These are phyloP conservation scores for Excoecaria agallocha DNA, from an alignment of 345 rosid genomes.

Conservation along the genomic window DNA sequence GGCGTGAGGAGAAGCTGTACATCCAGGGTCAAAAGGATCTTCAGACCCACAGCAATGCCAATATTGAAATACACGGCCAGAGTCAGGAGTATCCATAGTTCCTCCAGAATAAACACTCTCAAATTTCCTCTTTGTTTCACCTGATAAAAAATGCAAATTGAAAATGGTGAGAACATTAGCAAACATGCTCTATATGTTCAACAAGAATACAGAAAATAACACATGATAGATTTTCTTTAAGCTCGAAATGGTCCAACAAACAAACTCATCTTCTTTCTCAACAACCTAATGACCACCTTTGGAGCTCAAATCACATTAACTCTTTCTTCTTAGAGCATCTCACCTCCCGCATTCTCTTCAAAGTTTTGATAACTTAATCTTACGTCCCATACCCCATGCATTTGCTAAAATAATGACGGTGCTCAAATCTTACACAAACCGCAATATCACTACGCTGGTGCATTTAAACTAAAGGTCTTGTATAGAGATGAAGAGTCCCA, in stretches of 20 bases:
- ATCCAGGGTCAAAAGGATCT: constrained; percentile 85
- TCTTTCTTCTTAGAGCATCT: no score
- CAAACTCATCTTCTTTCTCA: background rate
- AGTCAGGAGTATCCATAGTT: constrained; percentile 74
- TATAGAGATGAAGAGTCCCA: no score
- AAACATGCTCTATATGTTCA: background rate
- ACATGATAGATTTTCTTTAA: background rate
- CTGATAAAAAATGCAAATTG: constrained; percentile 29
- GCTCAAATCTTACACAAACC: background rate
- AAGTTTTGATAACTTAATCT: background rate
- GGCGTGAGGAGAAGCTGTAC: constrained; percentile 74
- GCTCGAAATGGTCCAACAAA: background rate
- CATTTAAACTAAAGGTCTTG: no score
- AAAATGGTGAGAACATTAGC: background rate
- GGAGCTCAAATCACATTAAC: background rate
- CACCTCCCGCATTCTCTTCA: no score
- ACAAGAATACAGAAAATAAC: background rate
- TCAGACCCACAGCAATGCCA: constrained; percentile 98
- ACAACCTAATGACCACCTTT: background rate
- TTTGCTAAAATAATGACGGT: background rate
- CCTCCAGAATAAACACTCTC: constrained; percentile 84
- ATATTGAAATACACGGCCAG: constrained; percentile 67
- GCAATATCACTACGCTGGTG: no score
- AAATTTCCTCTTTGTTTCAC: constrained; percentile 91
- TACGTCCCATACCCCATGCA: background rate